Evolutionary conservation across 352 stramenopile genomes (phyloP), one percentile per base, ranked within the genome.

Genomic region (Phytopythium helicoides): DNA sequence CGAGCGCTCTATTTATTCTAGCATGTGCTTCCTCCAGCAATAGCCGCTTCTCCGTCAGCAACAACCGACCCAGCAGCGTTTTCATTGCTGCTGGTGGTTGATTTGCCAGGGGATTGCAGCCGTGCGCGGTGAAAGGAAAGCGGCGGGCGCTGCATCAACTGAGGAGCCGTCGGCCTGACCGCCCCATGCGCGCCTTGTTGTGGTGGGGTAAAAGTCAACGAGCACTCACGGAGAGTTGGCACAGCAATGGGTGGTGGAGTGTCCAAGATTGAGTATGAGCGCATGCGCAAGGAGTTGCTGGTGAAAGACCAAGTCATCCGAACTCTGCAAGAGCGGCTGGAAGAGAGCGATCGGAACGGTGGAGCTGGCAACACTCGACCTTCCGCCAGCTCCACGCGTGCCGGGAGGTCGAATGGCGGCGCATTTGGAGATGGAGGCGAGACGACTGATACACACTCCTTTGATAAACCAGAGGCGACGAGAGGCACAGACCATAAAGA

Each of bases 251-350:
- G 80, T 21, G 76, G 76, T 22, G 80, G 80, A 34, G 76, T 90
- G 60, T 90, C 76, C 58, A 90, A 82, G 57, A 60, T 40, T 52
- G 76, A 90, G 65, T 88, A 87, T 47, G 80, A 88, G 31, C 77
- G 73, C 49, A 76, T 89, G 63, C 74, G 75, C 54, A 83, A 81
- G 42, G 81, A 91, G 52, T 46, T 88, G 31, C 54, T 87, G 28
- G 59, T 76, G 15, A 89, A 89, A 38, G 74, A 91, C 37, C 76
- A 88, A 44, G 76, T 91, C 38, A 91, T 91, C 49, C 68, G 66
- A 4, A 58, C 64, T 16, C 56, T 91, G 14, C 76, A 91, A 49
- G 66, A 87, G 36, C 68, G 76, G 47, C 66, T 87, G 23, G 69
- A 60, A 16, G 57, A 68, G 52, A 69, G 57, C 4, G 56, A 39